These are phyloP conservation scores for Coniochaeta prunicola DNA, from an alignment of 2,329 filamentous ascomycete species.

Conservation along the genomic window DNA sequence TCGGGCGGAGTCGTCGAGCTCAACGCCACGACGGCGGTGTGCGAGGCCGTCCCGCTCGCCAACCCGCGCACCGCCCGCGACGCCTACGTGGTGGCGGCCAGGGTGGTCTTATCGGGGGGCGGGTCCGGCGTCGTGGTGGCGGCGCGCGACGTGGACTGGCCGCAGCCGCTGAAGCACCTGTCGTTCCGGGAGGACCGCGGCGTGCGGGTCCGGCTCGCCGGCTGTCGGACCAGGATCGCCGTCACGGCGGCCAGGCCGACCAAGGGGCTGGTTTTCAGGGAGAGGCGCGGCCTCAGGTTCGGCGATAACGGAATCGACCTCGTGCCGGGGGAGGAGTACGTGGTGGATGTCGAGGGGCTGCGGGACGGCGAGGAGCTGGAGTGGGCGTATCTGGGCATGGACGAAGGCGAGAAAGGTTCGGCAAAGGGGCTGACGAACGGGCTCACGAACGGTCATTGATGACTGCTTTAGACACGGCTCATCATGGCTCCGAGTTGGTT, in stretches of 20 bases:
- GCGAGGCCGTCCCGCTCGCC: conserved; percentile 23
- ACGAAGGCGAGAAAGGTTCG: too few species aligned
- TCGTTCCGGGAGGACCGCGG: conserved; percentile 35
- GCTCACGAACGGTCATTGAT: too few species aligned
- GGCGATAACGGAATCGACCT: conserved; percentile 54
- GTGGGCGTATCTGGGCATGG: conserved; percentile 10
- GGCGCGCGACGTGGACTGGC: conserved; percentile 45
- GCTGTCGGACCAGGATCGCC: conserved; percentile 14
- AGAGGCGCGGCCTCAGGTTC: conserved; percentile 34
- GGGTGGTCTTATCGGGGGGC: conserved; percentile 29
- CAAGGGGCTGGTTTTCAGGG: conserved; percentile 49
- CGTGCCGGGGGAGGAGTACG: conserved; percentile 34
- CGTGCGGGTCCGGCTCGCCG: conserved; percentile 24
- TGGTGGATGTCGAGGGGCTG: conserved; percentile 17
- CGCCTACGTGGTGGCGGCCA: conserved; percentile 27
- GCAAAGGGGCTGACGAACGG: too few species aligned
- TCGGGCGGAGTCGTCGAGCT: conserved; percentile 14
- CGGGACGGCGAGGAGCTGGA: background rate
- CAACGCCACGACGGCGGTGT: conserved; percentile 32
- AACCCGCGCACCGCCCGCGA: conserved; percentile 4
- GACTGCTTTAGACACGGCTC: too few species aligned
- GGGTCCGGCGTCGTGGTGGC: conserved; percentile 30
- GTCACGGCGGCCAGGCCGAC: conserved; percentile 37
- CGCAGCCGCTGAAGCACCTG: conserved; percentile 55
- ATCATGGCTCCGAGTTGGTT: too few species aligned